phyloP scores from a whole-genome alignment of 768 basidiomycete species.

The Baorangia bicolor region DNA sequence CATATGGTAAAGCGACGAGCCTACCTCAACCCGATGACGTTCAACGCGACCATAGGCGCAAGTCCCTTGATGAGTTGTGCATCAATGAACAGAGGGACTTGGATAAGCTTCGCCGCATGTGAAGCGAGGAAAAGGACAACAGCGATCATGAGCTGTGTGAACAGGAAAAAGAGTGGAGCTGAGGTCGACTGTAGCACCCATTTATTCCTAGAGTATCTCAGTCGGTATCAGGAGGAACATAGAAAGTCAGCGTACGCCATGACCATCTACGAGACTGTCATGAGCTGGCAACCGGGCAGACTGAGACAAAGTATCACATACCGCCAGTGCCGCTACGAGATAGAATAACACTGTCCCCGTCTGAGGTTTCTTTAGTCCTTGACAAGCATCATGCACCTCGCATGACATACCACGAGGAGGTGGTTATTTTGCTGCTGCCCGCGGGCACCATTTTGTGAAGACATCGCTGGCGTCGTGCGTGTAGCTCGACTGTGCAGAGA shows the following conservation, averaged over 20 bases:
- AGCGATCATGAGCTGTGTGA: slow-evolving; percentile 77
- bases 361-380: slow-evolving; percentile 36
- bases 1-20: neutral
- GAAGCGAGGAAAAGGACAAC: slow-evolving; percentile 69
- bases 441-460: slow-evolving; percentile 26
- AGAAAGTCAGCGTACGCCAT: slow-evolving; percentile 62
- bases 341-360: slow-evolving; percentile 80
- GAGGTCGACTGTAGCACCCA: slow-evolving; percentile 80
- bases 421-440: slow-evolving; percentile 32
- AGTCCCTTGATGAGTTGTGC: slow-evolving; percentile 67
- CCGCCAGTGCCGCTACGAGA: slow-evolving; percentile 83
- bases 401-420: slow-evolving; percentile 32
- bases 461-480: slow-evolving; percentile 15
- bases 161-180: slow-evolving; percentile 84
- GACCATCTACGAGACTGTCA: slow-evolving; percentile 62
- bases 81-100: slow-evolving; percentile 66
- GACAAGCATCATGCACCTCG: neutral
- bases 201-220: slow-evolving; percentile 63
- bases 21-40: slow-evolving; percentile 81
- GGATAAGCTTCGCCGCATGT: slow-evolving; percentile 61
- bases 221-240: slow-evolving; percentile 18
- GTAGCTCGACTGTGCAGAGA: neutral
- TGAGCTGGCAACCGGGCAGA: neutral
- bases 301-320: slow-evolving; percentile 40
- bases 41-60: slow-evolving; percentile 70